These are phyloP conservation scores for Stachybotrys chartarum DNA, from an alignment of 2,329 filamentous ascomycete genomes.

Conservation along the genomic window DNA sequence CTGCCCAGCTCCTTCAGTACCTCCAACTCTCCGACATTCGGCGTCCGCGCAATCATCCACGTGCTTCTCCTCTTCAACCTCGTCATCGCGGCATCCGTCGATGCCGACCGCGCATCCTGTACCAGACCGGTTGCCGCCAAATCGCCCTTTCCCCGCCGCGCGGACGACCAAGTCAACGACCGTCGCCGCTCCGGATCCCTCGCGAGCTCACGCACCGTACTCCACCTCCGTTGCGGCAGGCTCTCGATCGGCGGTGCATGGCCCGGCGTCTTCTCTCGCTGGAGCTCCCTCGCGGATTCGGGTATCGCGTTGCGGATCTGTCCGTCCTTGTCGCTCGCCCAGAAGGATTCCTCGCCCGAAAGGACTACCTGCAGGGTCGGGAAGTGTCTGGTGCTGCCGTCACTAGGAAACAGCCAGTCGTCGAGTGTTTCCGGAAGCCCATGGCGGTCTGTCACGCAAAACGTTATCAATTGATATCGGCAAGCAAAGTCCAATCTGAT, in stretches of 20 bases:
- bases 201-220: not conserved
- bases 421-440: not conserved
- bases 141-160: not conserved
- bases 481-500: too few relatives aligned
- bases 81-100: not conserved
- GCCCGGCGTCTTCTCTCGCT: not conserved
- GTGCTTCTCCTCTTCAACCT: not conserved
- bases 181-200: not conserved
- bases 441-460: not conserved
- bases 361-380: not conserved
- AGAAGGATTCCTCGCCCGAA: not conserved
- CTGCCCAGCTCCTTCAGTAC: not conserved
- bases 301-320: not conserved
- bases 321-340: not conserved
- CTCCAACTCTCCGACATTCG: not conserved
- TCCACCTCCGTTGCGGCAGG: not conserved
- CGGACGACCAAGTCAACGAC: not conserved
- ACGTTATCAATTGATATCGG: too few relatives aligned
- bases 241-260: not conserved
- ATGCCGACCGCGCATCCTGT: not conserved
- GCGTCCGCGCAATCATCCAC: not conserved
- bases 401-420: not conserved
- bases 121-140: not conserved
- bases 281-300: not conserved
- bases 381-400: not conserved